A percentile compares a stretch with the other conserved stretches of the same genome.
Evolutionary conservation across 2,329 filamentous ascomycete species (phyloP).

Genomic region (Didymellaceae sp.): DNA sequence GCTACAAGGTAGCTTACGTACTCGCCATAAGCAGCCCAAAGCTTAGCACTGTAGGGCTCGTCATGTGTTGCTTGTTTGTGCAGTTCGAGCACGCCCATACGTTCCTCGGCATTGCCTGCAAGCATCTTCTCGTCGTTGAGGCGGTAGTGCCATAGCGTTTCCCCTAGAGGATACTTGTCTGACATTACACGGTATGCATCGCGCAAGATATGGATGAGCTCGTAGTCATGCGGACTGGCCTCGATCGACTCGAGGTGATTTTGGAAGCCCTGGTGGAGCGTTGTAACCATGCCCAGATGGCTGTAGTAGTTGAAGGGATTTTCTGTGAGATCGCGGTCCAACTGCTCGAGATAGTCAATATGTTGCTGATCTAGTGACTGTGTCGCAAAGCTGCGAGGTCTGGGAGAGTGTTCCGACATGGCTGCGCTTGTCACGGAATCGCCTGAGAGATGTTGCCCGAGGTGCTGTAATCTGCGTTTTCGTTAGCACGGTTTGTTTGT

Average conservation of each 20-base stretch:
- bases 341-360: conserved; percentile 52
- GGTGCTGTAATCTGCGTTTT: conserved; percentile 33
- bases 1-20: conserved; percentile 76
- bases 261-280: conserved; percentile 57
- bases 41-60: conserved; percentile 73
- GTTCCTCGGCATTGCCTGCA: conserved; percentile 68
- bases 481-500: conserved; percentile 6
- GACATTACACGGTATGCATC: conserved; percentile 65
- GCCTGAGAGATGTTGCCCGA: conserved; percentile 50
- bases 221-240: conserved; percentile 51
- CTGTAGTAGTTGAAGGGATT: conserved; percentile 59
- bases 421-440: conserved; percentile 54
- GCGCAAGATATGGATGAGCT: conserved; percentile 54
- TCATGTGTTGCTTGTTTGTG: conserved; percentile 73
- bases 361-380: conserved; percentile 53
- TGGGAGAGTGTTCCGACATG: conserved; percentile 56
- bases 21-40: conserved; percentile 81
- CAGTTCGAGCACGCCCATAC: conserved; percentile 73
- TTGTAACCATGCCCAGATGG: conserved; percentile 56
- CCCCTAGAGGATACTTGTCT: conserved; percentile 71
- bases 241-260: conserved; percentile 46
- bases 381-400: conserved; percentile 53
- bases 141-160: conserved; percentile 79
- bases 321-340: conserved; percentile 52
- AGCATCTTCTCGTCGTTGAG: conserved; percentile 73